Evolutionary conservation across 2,329 filamentous ascomycete species (phyloP), one percentile per base, ranked within the genome.

Genomic region (Botrytis fabae): DNA sequence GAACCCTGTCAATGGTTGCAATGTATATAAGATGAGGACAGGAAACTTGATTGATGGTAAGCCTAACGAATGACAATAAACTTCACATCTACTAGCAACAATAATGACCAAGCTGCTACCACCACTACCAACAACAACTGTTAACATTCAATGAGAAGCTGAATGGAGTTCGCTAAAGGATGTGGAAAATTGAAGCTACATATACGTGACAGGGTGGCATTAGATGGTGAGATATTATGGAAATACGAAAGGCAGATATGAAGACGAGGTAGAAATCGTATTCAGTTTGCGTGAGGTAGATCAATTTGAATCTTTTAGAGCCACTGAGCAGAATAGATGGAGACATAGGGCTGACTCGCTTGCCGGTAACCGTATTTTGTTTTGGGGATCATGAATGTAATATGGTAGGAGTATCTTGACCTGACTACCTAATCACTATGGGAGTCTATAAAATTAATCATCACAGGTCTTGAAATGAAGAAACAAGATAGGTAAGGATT

Each of bases 21-120:
- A 40, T 40, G 14, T n/a, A n/a, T 25, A n/a, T 25, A n/a, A 51
- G 5, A 54, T n/a, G 25, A 4, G 48, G 5, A 25, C 6, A 28
- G n/a, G 0, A 0, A 57, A 18, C 3, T 28, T 3, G 7, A 28
- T 7, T 32, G n/a, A 25, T 18, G 28, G 51, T 25, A 57, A 57
- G 14, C n/a, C 14, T 7, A 18, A 57, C 8, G 25, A 28, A 28
- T 28, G 7, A 57, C 14, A 57, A 32, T 18, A 14, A 9, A 28
- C 1, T 57, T 2, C n/a, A 57, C 14, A 57, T 18, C n/a, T 18
- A 18, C 14, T 9, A 28, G n/a, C 51, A 2, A 32, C 1, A 18
- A 28, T 8, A 28, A 7, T 4, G n/a, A 16, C 14, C 1, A 54
- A 4, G 1, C 7, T 6, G 16, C 2, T 18, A 1, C 14, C 0